phyloP scores from a whole-genome alignment of 495 filamentous ascomycete genomes.

The Aspergillus incahuasiensis region DNA sequence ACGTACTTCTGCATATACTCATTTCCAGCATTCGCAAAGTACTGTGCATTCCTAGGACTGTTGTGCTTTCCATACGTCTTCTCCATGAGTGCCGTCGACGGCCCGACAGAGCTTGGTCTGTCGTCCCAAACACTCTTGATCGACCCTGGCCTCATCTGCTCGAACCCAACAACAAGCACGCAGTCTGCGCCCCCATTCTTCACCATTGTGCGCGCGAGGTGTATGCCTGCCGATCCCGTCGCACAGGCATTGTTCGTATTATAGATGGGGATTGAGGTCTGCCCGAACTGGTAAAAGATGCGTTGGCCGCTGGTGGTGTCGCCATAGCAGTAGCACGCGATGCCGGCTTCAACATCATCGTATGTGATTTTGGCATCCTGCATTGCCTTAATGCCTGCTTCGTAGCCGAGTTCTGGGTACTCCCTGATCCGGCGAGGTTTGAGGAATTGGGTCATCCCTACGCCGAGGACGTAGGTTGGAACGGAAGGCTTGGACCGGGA shows the following conservation, averaged over 20 bases:
- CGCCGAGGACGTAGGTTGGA: slow-evolving; percentile 83
- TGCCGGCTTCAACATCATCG: slow-evolving; percentile 92
- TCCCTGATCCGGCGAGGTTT: slow-evolving; percentile 84
- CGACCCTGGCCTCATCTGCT: slow-evolving; percentile 92
- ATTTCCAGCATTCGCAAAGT: slow-evolving; percentile 92
- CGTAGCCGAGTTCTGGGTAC: slow-evolving; percentile 73
- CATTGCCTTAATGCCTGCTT: slow-evolving; percentile 93
- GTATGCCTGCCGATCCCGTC: slow-evolving; percentile 82
- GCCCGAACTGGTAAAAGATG: slow-evolving; percentile 98
- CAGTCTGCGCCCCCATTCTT: slow-evolving; percentile 75
- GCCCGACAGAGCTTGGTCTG: slow-evolving; percentile 67
- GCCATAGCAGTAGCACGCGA: slow-evolving; percentile 96
- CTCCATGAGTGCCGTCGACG: slow-evolving; percentile 70
- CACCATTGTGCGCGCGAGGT: slow-evolving; percentile 78
- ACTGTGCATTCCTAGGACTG: slow-evolving; percentile 79
- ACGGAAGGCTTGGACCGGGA: neutral
- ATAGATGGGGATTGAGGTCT: slow-evolving; percentile 92
- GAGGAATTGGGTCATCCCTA: slow-evolving; percentile 98
- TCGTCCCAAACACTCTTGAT: slow-evolving; percentile 77
- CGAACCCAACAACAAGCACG: slow-evolving; percentile 87
- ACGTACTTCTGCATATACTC: slow-evolving; percentile 92
- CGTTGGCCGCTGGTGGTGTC: slow-evolving; percentile 93
- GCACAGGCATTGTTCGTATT: slow-evolving; percentile 99
- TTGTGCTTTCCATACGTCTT: slow-evolving; percentile 73
- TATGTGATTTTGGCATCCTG: slow-evolving; percentile 93